Percentiles rank a stretch among this genome's conserved stretches.
These are phyloP conservation scores for Apiospora marii DNA, from an alignment of 2,329 filamentous ascomycete species.

Conservation along the genomic window DNA sequence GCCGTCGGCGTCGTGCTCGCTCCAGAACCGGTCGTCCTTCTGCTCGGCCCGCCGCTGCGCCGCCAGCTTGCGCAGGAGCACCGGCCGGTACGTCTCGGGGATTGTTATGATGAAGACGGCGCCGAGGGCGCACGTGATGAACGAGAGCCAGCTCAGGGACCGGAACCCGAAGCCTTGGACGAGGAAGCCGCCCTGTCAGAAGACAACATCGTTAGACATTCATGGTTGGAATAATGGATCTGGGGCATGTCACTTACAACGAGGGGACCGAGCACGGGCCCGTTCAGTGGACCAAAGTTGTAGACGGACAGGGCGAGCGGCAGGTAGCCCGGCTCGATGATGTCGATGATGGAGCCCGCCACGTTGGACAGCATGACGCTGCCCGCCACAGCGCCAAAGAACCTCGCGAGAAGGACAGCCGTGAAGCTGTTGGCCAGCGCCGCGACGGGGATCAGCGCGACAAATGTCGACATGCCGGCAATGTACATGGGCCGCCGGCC, in stretches of 20 bases:
- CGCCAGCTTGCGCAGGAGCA: constrained; percentile 59
- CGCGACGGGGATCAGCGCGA: constrained; percentile 66
- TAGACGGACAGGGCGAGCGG: constrained; percentile 70
- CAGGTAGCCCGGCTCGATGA: constrained; percentile 66
- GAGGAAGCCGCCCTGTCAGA: constrained; percentile 60
- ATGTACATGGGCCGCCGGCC: constrained; percentile 63
- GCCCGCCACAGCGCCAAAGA: constrained; percentile 66
- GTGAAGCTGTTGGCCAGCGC: constrained; percentile 63
- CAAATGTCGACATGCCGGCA: constrained; percentile 60
- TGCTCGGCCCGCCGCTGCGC: constrained; percentile 56
- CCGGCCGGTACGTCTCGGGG: constrained; percentile 64
- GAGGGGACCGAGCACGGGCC: constrained; percentile 45
- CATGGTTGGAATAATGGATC: background rate
- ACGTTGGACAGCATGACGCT: constrained; percentile 70
- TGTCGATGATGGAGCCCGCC: constrained; percentile 68
- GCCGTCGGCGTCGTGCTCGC: constrained; percentile 68
- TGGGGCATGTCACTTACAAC: constrained; percentile 4
- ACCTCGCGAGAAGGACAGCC: constrained; percentile 63
- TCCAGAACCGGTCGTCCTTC: constrained; percentile 60
- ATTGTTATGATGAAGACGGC: constrained; percentile 57
- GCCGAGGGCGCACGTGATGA: constrained; percentile 61
- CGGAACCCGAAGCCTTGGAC: constrained; percentile 67
- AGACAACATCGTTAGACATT: background rate
- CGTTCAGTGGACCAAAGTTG: constrained; percentile 70
- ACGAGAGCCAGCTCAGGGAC: constrained; percentile 67